phyloP scores from a whole-genome alignment of 345 rosid genomes.

The Populus davidiana region DNA sequence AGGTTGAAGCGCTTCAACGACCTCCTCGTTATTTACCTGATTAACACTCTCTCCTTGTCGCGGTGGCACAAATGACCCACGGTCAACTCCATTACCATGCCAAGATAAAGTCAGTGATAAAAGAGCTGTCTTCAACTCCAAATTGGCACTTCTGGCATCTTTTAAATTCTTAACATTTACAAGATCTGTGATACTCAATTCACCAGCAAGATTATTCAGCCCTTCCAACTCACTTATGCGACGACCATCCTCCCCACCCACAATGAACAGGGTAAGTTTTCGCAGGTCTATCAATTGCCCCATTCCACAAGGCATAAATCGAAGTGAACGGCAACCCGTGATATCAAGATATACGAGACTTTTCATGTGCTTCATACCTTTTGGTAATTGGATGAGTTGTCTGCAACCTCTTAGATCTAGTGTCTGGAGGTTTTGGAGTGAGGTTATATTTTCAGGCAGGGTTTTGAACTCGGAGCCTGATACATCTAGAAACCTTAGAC shows the following conservation, averaged over 20 bases:
- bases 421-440: slow-evolving; percentile 23
- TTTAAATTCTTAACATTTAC: background rate
- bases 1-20: background rate
- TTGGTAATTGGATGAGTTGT: background rate
- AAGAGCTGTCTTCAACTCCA: slow-evolving; percentile 12
- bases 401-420: background rate
- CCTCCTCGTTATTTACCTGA: background rate
- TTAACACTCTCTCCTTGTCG: no score
- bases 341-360: slow-evolving; percentile 7
- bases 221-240: background rate
- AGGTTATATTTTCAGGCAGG: slow-evolving; percentile 13
- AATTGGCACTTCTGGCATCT: slow-evolving; percentile 20
- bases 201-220: slow-evolving; percentile 9
- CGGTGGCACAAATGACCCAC: no score
- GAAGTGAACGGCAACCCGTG: fast-evolving
- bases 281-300: slow-evolving; percentile 12
- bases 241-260: slow-evolving; percentile 6
- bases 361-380: background rate
- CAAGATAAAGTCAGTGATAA: background rate
- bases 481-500: slow-evolving; percentile 18
- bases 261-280: slow-evolving; percentile 16
- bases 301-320: slow-evolving; percentile 4
- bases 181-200: slow-evolving; percentile 6
- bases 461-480: background rate
- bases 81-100: fast-evolving